Percentiles rank a stretch among this genome's conserved stretches.
Evolutionary conservation across 2,329 filamentous ascomycete species (phyloP).

Genomic region (Elsinoe batatas): DNA sequence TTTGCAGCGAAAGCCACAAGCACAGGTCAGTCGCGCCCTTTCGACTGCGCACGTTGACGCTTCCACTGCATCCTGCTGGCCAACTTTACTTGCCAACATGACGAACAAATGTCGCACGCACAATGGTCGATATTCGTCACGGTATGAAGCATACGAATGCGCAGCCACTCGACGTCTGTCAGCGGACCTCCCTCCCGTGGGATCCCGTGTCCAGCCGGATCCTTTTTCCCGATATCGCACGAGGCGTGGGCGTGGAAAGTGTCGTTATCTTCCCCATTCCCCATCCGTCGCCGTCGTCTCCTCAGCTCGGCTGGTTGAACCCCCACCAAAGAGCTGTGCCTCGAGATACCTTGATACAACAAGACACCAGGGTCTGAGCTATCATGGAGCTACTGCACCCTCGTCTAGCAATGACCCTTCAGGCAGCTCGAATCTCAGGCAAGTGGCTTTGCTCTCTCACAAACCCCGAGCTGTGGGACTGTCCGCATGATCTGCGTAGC

Average conservation of each 20-base stretch:
- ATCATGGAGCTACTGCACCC: conserved; percentile 8
- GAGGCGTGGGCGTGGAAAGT: not conserved
- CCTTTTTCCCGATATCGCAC: conserved; percentile 10
- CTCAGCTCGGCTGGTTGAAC: not conserved
- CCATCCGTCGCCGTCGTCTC: not conserved
- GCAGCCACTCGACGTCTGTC: not conserved
- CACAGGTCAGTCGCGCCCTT: not conserved
- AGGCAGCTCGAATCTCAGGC: not conserved
- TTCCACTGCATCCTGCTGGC: not conserved
- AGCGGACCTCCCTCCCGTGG: not conserved
- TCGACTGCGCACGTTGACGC: conserved; percentile 1
- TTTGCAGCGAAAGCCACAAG: too few relatives aligned
- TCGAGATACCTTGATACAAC: conserved; percentile 2
- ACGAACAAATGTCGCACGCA: not conserved
- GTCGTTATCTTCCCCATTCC: not conserved
- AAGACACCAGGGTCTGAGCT: not conserved
- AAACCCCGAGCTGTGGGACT: not conserved
- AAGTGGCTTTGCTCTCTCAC: not conserved
- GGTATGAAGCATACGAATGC: not conserved
- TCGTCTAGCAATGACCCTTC: not conserved
- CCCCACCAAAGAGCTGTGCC: not conserved
- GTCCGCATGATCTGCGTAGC: conserved; percentile 9
- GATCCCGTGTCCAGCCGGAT: conserved; percentile 5
- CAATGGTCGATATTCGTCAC: not conserved
- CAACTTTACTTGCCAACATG: not conserved